A percentile compares a stretch with the other conserved stretches of the same genome.
phyloP scores from a whole-genome alignment of 1,139 yeast genomes.

The Diutina pseudorugosa region DNA sequence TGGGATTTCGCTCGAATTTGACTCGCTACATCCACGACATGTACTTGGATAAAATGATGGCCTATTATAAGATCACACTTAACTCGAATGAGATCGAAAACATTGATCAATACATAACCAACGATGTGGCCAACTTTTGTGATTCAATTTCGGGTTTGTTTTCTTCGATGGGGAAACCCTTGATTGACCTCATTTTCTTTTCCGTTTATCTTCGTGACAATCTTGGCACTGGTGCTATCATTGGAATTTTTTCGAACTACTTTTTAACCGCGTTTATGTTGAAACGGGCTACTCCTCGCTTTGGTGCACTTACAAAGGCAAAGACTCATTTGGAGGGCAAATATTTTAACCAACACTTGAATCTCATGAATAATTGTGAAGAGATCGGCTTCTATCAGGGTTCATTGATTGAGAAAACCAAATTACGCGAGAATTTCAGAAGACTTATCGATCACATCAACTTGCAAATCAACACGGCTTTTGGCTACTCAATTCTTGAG shows the following conservation, averaged over 20 bases:
- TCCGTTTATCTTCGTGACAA: conserved; percentile 75
- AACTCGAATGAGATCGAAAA: conserved; percentile 30
- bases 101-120: conserved; percentile 71
- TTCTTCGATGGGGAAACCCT: conserved; percentile 85
- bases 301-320: conserved; percentile 65
- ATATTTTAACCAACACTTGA: conserved; percentile 77
- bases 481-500: conserved; percentile 60
- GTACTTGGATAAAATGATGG: conserved; percentile 70
- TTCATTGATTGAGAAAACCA: conserved; percentile 63
- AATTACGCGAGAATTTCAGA: conserved; percentile 48
- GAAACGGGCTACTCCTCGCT: conserved; percentile 68
- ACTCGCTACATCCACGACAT: conserved; percentile 84
- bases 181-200: conserved; percentile 79
- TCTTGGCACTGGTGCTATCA: conserved; percentile 74
- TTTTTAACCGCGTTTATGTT: conserved; percentile 68
- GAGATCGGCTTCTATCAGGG: conserved; percentile 95
- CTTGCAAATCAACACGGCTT: conserved; percentile 38
- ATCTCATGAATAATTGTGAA: conserved; percentile 79
- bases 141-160: conserved; percentile 75
- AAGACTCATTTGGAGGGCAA: conserved; percentile 81
- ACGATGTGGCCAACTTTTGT: conserved; percentile 73
- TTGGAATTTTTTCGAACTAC: conserved; percentile 74
- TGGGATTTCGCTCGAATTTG: conserved; percentile 76
- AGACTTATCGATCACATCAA: conserved; percentile 36
- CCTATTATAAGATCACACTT: conserved; percentile 64